These are phyloP conservation scores for Agaricus subrufescens DNA, from an alignment of 768 basidiomycete species.

Conservation along the genomic window DNA sequence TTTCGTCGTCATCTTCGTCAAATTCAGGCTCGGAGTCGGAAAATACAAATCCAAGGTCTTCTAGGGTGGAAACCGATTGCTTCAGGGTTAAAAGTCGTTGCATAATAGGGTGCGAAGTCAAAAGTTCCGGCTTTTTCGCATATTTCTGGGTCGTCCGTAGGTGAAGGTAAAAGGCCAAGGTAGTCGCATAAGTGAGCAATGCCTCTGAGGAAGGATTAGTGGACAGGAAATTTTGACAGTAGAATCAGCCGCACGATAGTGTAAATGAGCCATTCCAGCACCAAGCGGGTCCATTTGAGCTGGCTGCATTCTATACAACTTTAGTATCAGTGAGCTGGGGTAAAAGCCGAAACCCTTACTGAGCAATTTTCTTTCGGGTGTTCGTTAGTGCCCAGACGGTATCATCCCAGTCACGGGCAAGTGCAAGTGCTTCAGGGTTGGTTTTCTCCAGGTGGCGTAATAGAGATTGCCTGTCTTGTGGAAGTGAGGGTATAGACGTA, in stretches of 20 bases:
- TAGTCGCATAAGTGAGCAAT: constrained; percentile 83
- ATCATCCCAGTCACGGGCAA: constrained; percentile 83
- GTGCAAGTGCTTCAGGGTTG: constrained; percentile 72
- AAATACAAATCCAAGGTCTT: constrained; percentile 73
- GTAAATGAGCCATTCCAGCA: constrained; percentile 73
- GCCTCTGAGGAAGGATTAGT: constrained; percentile 54
- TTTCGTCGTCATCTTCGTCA: constrained; percentile 33
- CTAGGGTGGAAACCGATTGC: constrained; percentile 73
- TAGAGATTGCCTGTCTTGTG: constrained; percentile 54
- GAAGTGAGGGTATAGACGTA: constrained; percentile 30
- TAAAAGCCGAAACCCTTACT: constrained; percentile 33
- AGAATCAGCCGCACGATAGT: constrained; percentile 68
- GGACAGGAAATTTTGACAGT: not conserved
- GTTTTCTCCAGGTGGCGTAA: constrained; percentile 70
- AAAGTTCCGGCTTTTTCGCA: constrained; percentile 52
- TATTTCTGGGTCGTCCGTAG: constrained; percentile 71
- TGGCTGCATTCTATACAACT: constrained; percentile 38
- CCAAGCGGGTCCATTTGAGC: constrained; percentile 47
- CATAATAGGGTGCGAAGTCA: constrained; percentile 70
- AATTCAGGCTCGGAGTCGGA: constrained; percentile 46
- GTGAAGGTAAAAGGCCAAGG: constrained; percentile 89
- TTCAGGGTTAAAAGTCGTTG: constrained; percentile 78
- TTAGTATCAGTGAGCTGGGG: not conserved
- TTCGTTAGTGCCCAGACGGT: constrained; percentile 49
- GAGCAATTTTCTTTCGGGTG: constrained; percentile 46